Percentiles rank a stretch among this genome's conserved stretches.
phyloP scores from a whole-genome alignment of 2,329 filamentous ascomycete species.

The Leptographium radiaticola region DNA sequence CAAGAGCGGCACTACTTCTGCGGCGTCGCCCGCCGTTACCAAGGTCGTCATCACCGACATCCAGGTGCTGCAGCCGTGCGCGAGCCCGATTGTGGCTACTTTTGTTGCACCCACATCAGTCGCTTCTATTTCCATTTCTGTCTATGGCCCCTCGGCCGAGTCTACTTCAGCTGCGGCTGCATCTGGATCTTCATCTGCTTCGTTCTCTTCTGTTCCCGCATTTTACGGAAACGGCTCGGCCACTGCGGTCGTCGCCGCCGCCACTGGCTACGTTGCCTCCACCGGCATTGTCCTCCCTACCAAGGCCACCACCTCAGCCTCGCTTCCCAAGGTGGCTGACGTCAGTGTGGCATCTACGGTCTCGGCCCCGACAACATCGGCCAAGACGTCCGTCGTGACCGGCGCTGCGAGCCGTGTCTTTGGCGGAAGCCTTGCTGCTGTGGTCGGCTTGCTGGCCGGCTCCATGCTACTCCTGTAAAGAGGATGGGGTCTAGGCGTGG shows the following conservation, averaged over 20 bases:
- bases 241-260: not conserved
- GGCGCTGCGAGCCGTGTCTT: constrained; percentile 1
- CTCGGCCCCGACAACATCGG: not conserved
- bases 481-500: not conserved
- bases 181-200: not conserved
- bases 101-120: constrained; percentile 49
- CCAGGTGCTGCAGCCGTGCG: constrained; percentile 12
- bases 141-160: not conserved
- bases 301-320: too few relatives aligned
- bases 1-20: not conserved
- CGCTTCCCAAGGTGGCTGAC: too few relatives aligned
- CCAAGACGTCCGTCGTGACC: constrained; percentile 1
- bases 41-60: constrained; percentile 11
- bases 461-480: constrained; percentile 4
- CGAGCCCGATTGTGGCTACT: constrained; percentile 14
- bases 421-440: constrained; percentile 1
- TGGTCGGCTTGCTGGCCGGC: not conserved
- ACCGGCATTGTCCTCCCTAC: not conserved
- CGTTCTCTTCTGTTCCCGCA: not conserved
- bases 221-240: constrained; percentile 3
- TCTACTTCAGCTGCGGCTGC: not conserved
- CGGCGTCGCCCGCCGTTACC: constrained; percentile 1
- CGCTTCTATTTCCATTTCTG: not conserved
- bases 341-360: not conserved
- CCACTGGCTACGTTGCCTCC: not conserved